Percentiles rank a stretch among this genome's conserved stretches.
Conservation (phyloP, 75 land plant genomes). For the Cryptomeria japonica region DNA sequence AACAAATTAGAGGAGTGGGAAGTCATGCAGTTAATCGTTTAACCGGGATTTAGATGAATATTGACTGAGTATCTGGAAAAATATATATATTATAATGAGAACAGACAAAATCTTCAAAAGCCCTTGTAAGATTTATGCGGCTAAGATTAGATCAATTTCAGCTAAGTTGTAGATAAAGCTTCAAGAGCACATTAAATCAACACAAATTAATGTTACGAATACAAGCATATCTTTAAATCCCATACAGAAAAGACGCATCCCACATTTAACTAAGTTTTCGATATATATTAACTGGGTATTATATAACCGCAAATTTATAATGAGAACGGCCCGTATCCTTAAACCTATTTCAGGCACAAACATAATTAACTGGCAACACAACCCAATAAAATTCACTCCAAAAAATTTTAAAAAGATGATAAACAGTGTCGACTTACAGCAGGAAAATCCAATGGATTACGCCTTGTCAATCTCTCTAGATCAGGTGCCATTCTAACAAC, state of each 20-base stretch:
- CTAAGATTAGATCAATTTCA: too few relatives aligned
- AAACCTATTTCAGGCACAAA: not conserved
- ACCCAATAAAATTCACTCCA: not conserved
- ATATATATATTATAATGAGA: too few relatives aligned
- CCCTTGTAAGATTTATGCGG: too few relatives aligned
- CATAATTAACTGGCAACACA: not conserved
- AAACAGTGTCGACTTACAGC: conserved; percentile 45
- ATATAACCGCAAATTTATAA: not conserved
- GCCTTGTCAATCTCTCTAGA: conserved; percentile 84
- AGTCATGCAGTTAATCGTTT: too few relatives aligned
- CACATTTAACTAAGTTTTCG: not conserved
- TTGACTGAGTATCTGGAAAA: too few relatives aligned
- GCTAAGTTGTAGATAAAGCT: too few relatives aligned
- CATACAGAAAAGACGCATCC: not conserved
- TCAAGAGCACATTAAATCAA: too few relatives aligned
- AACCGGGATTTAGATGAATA: too few relatives aligned
- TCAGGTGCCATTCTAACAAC: conserved; percentile 80
- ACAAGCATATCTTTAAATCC: too few relatives aligned
- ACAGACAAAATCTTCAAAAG: too few relatives aligned
- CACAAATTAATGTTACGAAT: too few relatives aligned
- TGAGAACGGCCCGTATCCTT: not conserved
- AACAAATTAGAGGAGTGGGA: too few relatives aligned
- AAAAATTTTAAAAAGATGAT: not conserved
- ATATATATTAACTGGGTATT: not conserved
- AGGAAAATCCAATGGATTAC: conserved; percentile 93